phyloP scores from a whole-genome alignment of 2,329 filamentous ascomycete species.

The Ceratocystis ficicola region DNA sequence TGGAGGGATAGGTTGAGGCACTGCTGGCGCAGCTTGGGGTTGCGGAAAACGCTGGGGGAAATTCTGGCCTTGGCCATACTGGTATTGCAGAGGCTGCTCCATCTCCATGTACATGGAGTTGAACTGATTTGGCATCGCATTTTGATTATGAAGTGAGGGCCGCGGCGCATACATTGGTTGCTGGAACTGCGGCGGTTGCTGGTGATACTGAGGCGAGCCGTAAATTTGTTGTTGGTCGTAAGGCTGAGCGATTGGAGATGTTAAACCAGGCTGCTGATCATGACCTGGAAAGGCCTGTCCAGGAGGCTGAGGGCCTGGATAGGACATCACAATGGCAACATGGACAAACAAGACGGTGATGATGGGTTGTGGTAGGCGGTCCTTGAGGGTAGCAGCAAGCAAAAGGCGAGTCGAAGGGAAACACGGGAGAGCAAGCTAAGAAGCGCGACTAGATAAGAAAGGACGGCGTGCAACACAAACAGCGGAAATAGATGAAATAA shows the following conservation, averaged over 20 bases:
- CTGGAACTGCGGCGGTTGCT: constrained; percentile 27
- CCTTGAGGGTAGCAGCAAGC: not conserved
- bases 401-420: not conserved
- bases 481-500: not conserved
- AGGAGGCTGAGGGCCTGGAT: constrained; percentile 28
- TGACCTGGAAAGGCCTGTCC: constrained; percentile 26
- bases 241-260: constrained; percentile 24
- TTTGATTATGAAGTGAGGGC: constrained; percentile 24
- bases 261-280: constrained; percentile 25
- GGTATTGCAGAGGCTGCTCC: constrained; percentile 17
- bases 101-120: constrained; percentile 14
- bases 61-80: constrained; percentile 13
- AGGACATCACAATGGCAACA: constrained; percentile 30
- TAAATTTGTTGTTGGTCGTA: constrained; percentile 23
- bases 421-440: not conserved
- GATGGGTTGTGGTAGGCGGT: not conserved
- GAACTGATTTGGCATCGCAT: constrained; percentile 25
- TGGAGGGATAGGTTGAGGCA: constrained; percentile 5
- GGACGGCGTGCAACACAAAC: not conserved
- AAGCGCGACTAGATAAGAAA: not conserved
- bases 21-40: not conserved
- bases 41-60: constrained; percentile 15
- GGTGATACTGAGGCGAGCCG: constrained; percentile 25
- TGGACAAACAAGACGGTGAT: constrained; percentile 10
- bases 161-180: constrained; percentile 20